Percentiles rank a stretch among this genome's conserved stretches.
Conservation (phyloP, 306 rosid species). For the Cyclanthera cordifolia region DNA sequence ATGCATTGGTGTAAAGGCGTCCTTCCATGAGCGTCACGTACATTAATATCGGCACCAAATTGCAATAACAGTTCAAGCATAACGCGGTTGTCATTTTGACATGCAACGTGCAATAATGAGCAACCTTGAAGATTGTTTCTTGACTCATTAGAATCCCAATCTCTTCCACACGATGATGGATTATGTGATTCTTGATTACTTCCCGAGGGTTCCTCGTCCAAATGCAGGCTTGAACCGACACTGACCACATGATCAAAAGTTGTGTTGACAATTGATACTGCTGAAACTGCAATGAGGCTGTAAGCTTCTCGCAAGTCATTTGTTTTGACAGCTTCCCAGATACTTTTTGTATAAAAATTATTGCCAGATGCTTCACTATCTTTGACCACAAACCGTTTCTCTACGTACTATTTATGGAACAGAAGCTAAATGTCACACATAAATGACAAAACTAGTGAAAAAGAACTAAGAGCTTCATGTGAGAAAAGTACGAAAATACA, state of each 20-base stretch:
- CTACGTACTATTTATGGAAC: slow-evolving; percentile 49
- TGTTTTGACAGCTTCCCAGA: slow-evolving; percentile 70
- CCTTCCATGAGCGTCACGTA: slow-evolving; percentile 70
- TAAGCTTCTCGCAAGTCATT: slow-evolving; percentile 58
- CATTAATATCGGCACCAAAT: slow-evolving; percentile 72
- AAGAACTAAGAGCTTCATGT: background rate
- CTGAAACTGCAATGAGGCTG: slow-evolving; percentile 53
- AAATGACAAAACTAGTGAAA: background rate
- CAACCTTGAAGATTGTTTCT: slow-evolving; percentile 62
- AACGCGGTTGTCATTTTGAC: slow-evolving; percentile 41
- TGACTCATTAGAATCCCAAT: slow-evolving; percentile 29
- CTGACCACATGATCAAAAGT: slow-evolving; percentile 41
- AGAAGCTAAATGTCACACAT: background rate
- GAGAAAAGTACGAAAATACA: background rate
- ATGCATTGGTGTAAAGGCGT: slow-evolving; percentile 93
- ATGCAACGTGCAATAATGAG: slow-evolving; percentile 79
- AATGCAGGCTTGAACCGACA: slow-evolving; percentile 23
- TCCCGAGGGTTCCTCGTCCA: slow-evolving; percentile 21
- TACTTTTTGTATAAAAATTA: slow-evolving; percentile 31
- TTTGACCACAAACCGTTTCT: slow-evolving; percentile 54
- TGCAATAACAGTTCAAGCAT: slow-evolving; percentile 90
- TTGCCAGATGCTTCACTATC: slow-evolving; percentile 29
- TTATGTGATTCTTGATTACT: slow-evolving; percentile 31
- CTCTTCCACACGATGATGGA: slow-evolving; percentile 44
- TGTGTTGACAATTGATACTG: slow-evolving; percentile 37